Evolutionary conservation across 2,329 filamentous ascomycete genomes (phyloP).

Genomic region (Elsinoe necatrix): DNA sequence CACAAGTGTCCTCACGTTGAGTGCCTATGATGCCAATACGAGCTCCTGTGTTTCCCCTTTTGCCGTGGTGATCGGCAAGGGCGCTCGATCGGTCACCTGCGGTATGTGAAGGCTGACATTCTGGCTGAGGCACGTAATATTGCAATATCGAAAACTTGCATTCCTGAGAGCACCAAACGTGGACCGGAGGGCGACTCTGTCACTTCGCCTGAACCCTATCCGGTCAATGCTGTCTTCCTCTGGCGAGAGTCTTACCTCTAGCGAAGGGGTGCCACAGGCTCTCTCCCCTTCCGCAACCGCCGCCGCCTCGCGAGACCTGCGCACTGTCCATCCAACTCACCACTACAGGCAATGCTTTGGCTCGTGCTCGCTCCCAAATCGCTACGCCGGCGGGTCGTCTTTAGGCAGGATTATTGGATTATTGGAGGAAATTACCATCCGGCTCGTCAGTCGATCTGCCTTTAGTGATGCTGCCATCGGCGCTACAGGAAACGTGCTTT

Average conservation of each 20-base stretch:
- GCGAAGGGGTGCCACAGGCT: neutral
- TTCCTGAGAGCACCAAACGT: neutral
- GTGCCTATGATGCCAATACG: constrained; percentile 1
- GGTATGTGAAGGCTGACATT: neutral
- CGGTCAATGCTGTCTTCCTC: neutral
- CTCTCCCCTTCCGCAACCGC: constrained; percentile 11
- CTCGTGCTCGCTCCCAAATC: constrained; percentile 9
- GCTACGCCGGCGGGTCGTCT: constrained; percentile 10
- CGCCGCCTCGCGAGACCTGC: neutral
- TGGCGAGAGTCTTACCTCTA: neutral
- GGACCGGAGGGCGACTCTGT: neutral
- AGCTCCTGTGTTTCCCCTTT: constrained; percentile 12
- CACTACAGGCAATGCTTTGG: neutral
- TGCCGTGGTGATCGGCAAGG: constrained; percentile 9
- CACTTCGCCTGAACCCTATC: constrained; percentile 8
- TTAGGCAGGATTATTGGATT: constrained; percentile 14
- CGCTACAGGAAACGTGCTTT: constrained; percentile 12
- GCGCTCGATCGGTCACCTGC: neutral
- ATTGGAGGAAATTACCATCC: constrained; percentile 14
- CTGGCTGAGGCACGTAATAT: constrained; percentile 11
- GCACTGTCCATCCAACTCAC: constrained; percentile 2
- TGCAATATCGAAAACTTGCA: constrained; percentile 10
- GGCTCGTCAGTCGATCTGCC: constrained; percentile 8
- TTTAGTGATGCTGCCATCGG: constrained; percentile 3
- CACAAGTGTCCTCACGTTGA: constrained; percentile 8